A percentile compares a stretch with the other conserved stretches of the same genome.
phyloP scores from a whole-genome alignment of 306 rosid species.

The Rosa multiflora region DNA sequence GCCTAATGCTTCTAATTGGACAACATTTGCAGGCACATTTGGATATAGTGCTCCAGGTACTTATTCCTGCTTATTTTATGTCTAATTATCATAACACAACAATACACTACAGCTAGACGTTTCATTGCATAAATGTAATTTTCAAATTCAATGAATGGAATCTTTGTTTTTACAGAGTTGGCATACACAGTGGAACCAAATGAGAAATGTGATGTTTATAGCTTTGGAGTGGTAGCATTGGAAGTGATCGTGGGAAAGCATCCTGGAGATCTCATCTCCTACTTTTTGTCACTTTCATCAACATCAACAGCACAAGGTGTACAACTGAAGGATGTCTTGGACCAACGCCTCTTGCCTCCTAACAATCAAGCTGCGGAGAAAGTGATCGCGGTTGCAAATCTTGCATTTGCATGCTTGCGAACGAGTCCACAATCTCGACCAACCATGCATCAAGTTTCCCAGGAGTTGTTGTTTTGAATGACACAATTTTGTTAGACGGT shows the following conservation, averaged over 20 bases:
- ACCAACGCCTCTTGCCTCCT: conserved; percentile 16
- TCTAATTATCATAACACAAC: neutral
- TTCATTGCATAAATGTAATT: neutral
- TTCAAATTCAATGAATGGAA: neutral
- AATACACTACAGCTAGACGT: neutral
- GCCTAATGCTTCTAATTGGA: too few relatives aligned
- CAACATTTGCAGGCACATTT: too few relatives aligned
- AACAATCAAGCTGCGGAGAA: conserved; percentile 6
- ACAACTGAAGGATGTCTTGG: conserved; percentile 23
- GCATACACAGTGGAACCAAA: too few relatives aligned
- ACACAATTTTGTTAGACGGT: neutral
- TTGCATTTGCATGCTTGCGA: conserved; percentile 26
- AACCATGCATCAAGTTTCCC: conserved; percentile 22
- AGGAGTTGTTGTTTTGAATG: conserved; percentile 1
- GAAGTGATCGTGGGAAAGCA: too few relatives aligned
- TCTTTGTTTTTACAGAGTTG: neutral
- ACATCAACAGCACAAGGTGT: neutral
- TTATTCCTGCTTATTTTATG: neutral
- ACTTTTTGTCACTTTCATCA: too few relatives aligned
- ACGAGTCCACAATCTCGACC: conserved; percentile 27
- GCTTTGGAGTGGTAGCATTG: too few relatives aligned
- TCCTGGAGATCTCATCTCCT: too few relatives aligned
- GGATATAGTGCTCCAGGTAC: conserved; percentile 7
- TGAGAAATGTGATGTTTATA: too few relatives aligned
- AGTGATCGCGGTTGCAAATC: conserved; percentile 19